These are phyloP conservation scores for Sideroxylon spinosum DNA, from an alignment of 179 eudicot species.

Conservation along the genomic window DNA sequence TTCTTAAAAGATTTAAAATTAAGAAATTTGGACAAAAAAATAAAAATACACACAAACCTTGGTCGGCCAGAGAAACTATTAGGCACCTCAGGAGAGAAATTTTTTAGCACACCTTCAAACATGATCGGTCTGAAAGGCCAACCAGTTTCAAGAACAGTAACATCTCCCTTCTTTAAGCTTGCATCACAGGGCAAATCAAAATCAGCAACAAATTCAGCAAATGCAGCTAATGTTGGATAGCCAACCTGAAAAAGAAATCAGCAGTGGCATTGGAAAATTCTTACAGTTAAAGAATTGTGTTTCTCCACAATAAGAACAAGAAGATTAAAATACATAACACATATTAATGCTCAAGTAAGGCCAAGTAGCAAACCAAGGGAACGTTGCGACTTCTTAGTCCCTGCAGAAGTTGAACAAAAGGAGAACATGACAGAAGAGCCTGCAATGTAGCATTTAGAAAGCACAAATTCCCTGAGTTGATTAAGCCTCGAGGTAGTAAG, in stretches of 20 bases:
- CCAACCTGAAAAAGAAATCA: slow-evolving; percentile 39
- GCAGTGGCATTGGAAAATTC: background rate
- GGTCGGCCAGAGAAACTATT: slow-evolving; percentile 72
- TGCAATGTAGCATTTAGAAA: slow-evolving; percentile 89
- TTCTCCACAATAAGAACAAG: background rate
- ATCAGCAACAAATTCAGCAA: slow-evolving; percentile 59
- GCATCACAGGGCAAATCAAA: slow-evolving; percentile 57
- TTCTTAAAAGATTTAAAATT: background rate
- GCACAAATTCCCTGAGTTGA: slow-evolving; percentile 89
- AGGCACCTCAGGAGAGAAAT: slow-evolving; percentile 81
- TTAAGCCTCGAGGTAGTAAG: slow-evolving; percentile 75
- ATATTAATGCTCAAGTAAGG: background rate
- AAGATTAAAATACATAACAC: slow-evolving; percentile 1
- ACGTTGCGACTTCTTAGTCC: slow-evolving; percentile 52
- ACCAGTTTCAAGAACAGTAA: slow-evolving; percentile 53
- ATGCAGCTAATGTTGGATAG: slow-evolving; percentile 77
- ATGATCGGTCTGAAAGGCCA: slow-evolving; percentile 72
- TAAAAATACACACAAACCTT: slow-evolving; percentile 41
- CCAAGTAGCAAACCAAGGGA: slow-evolving; percentile 45
- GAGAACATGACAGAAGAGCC: slow-evolving; percentile 85
- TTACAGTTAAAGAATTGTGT: background rate
- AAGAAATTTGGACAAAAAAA: background rate
- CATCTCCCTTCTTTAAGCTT: slow-evolving; percentile 49
- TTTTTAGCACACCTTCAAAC: slow-evolving; percentile 77
- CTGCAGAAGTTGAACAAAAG: slow-evolving; percentile 73